Percentiles rank a stretch among this genome's conserved stretches.
phyloP scores from a whole-genome alignment of 306 rosid genomes.

The Quercus alba region DNA sequence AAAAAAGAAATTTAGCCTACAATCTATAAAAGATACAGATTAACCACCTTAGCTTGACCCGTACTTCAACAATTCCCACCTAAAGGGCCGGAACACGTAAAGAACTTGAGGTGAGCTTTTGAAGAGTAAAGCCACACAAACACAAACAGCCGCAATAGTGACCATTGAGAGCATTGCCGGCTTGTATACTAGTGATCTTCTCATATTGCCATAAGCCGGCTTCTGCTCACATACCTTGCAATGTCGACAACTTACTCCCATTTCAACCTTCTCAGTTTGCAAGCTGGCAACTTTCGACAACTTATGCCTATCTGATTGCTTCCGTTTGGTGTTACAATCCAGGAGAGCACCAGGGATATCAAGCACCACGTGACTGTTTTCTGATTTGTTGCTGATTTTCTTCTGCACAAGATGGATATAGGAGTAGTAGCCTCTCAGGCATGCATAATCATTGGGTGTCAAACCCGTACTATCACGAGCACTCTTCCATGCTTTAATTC shows the following conservation, averaged over 20 bases:
- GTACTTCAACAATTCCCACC: constrained; percentile 70
- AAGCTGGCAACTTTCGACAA: constrained; percentile 44
- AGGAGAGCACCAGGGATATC: constrained; percentile 48
- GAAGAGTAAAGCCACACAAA: constrained; percentile 84
- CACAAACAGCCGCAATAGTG: constrained; percentile 83
- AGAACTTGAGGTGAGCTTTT: constrained; percentile 76
- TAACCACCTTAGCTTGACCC: constrained; percentile 49
- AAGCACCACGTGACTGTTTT: constrained; percentile 51
- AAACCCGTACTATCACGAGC: constrained; percentile 60
- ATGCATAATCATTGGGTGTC: constrained; percentile 73
- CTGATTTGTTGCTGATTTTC: constrained; percentile 44
- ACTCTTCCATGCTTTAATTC: constrained; percentile 83
- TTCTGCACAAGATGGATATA: constrained; percentile 66
- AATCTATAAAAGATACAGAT: constrained; percentile 10
- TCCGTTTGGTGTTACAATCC: constrained; percentile 39
- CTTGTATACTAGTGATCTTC: constrained; percentile 55
- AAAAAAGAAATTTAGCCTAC: constrained; percentile 13
- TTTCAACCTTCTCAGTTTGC: constrained; percentile 41
- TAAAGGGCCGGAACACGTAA: constrained; percentile 69
- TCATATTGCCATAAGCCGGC: constrained; percentile 32
- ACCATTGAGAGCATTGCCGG: constrained; percentile 85
- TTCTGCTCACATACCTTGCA: constrained; percentile 54
- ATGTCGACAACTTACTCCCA: constrained; percentile 6
- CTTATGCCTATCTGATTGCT: constrained; percentile 30
- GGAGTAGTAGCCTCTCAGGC: constrained; percentile 50